Percentiles rank a stretch among this genome's conserved stretches.
Evolutionary conservation across 2,329 filamentous ascomycete genomes (phyloP).

Genomic region (Trichoderma hamatum): DNA sequence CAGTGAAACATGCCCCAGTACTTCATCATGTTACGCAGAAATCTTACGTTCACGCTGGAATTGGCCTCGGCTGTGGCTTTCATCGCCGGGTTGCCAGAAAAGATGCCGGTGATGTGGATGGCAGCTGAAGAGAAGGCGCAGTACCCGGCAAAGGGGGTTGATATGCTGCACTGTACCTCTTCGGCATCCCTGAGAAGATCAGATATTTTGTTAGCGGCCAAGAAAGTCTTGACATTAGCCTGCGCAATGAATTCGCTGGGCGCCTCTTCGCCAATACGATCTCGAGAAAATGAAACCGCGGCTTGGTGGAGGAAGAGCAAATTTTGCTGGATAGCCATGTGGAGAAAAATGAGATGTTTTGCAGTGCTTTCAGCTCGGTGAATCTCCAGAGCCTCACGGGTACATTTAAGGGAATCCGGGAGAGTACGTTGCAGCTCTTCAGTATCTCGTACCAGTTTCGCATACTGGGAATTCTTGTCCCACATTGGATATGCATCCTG

Average conservation of each 20-base stretch:
- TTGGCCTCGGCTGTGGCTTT: conserved; percentile 82
- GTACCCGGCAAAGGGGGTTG: conserved; percentile 92
- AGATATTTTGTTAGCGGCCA: conserved; percentile 85
- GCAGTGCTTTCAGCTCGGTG: conserved; percentile 84
- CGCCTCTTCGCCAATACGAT: conserved; percentile 67
- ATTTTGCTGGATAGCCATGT: conserved; percentile 88
- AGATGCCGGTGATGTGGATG: conserved; percentile 91
- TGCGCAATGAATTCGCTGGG: conserved; percentile 77
- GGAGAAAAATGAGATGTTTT: conserved; percentile 90
- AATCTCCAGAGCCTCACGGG: conserved; percentile 76
- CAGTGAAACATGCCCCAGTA: conserved; percentile 99
- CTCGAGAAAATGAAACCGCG: conserved; percentile 71
- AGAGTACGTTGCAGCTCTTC: conserved; percentile 70
- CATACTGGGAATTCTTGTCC: conserved; percentile 77
- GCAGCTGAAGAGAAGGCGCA: conserved; percentile 92
- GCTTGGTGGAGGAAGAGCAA: conserved; percentile 89
- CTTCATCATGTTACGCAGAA: conserved; percentile 91
- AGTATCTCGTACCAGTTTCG: conserved; percentile 68
- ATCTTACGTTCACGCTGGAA: conserved; percentile 84
- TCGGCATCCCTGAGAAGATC: conserved; percentile 79
- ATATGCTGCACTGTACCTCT: conserved; percentile 67
- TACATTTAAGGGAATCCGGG: conserved; percentile 74
- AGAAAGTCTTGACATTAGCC: conserved; percentile 74
- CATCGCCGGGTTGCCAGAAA: conserved; percentile 77
- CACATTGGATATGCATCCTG: conserved; percentile 78